Evolutionary conservation across 2,329 filamentous ascomycete genomes (phyloP), one percentile per base, ranked within the genome.

Genomic region (Coniosporium tulheliwenetii): DNA sequence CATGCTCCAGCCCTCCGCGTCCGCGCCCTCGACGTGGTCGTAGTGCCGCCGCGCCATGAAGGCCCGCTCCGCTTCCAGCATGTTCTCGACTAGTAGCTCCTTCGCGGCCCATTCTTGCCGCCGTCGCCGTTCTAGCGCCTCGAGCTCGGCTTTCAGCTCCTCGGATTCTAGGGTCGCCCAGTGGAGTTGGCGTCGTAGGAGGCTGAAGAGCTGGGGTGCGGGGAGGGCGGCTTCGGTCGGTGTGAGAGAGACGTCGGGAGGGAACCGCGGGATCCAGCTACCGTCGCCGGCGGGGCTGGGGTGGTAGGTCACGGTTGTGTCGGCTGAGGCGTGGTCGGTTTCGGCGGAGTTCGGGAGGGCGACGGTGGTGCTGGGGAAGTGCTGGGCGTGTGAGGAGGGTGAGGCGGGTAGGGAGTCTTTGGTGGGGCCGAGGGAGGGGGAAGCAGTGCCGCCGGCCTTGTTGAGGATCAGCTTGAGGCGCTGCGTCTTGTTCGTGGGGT

Each of bases 51-150:
- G 33, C 12, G 14, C 33, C 33, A 15, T 15, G 33, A 44, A 41
- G 49, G 77, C 73, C 63, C 79, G 77, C 55, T 79, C 75, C 30
- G 74, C 67, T 56, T 89, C 83, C 49, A 85, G 70, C 30, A 81
- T 70, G 52, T 85, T 83, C 43, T 84, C 75, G n/a, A 91, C 60
- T 13, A 89, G 59, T 29, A 84, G 70, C 59, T 91, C 83, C 59
- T 89, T 89, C 59, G 83, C 77, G 10, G 76, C 64, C 84, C 84
- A 91, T 54, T 85, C 81, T 45, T 76, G 69, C 55, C 75, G 75
- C 58, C 81, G 78, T 10, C 69, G 52, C 31, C 73, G 72, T 56
- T 89, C 81, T 57, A 81, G 71, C 36, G 65, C 63, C 47, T 78
- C 75, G 48, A 77, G 75, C 56, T 86, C 78, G 41, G 65, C 66